These are phyloP conservation scores for Teunomyces kruisii DNA, from an alignment of 805 yeast species.

Conservation along the genomic window DNA sequence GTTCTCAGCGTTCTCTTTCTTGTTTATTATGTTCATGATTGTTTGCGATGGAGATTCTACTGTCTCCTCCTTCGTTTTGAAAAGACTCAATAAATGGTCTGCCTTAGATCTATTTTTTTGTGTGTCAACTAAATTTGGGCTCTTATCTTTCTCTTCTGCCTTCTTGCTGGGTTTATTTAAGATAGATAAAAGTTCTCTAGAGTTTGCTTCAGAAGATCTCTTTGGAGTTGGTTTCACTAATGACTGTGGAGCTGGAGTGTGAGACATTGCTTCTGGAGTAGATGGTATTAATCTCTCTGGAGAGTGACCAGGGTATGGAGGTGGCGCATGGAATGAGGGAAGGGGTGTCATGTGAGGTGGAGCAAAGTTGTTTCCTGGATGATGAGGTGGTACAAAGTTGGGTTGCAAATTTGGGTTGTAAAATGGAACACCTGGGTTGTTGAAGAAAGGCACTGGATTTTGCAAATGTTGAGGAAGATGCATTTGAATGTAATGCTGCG, in stretches of 20 bases:
- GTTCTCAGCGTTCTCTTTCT: slow-evolving; percentile 6
- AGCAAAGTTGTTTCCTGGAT: slow-evolving; percentile 4
- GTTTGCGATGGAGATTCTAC: slow-evolving; percentile 4
- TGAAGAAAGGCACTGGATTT: slow-evolving; percentile 20
- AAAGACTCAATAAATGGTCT: slow-evolving; percentile 27
- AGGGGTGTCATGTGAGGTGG: slow-evolving; percentile 4
- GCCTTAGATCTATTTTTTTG: slow-evolving; percentile 32
- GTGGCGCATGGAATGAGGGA: slow-evolving; percentile 4
- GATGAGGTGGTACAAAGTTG: slow-evolving; percentile 9
- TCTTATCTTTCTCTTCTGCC: slow-evolving; percentile 7
- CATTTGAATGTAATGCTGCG: slow-evolving; percentile 20
- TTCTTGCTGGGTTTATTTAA: slow-evolving; percentile 28
- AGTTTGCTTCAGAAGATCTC: slow-evolving; percentile 30
- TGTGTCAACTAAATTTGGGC: slow-evolving; percentile 9
- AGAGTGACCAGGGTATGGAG: neutral
- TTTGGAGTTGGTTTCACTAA: slow-evolving; percentile 38
- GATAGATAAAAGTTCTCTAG: slow-evolving; percentile 44
- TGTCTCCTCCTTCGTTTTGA: slow-evolving; percentile 16
- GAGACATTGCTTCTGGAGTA: too few species aligned
- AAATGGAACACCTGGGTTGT: slow-evolving; percentile 9
- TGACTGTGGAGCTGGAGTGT: slow-evolving; percentile 29
- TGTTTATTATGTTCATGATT: slow-evolving; percentile 7
- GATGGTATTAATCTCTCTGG: neutral
- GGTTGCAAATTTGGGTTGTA: slow-evolving; percentile 2
- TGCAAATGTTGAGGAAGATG: slow-evolving; percentile 35